Evolutionary conservation across 2,329 filamentous ascomycete species (phyloP), one percentile per base, ranked within the genome.

Genomic region (Alternaria angustiovoidea): DNA sequence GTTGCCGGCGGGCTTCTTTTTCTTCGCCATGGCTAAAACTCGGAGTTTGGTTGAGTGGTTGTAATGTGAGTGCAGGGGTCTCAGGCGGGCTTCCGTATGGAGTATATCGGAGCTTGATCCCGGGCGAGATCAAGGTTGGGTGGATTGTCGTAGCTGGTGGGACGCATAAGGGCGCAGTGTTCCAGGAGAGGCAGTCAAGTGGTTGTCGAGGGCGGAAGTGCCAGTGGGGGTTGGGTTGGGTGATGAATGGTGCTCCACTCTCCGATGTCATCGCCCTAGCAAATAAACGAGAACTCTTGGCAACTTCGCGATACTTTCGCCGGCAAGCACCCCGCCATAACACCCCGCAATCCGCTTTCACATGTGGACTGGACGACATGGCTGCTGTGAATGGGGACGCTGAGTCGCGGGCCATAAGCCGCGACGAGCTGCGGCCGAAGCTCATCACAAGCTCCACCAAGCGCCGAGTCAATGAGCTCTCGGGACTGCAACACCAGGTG

Each of bases 1-100:
- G 79, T 97, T 98, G 32, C 90, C 87, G 26, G 88, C 87, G 56
- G 91, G 86, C 86, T 97, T 98, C 84, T 93, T 96, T 83, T 97
- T 97, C 82, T 96, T 97, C 80, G 91, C 90, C 91, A 94, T 94
- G 67, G 64, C 72, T 26, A 12, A 26, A 30, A 44, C 12, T 41
- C 30, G 28, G 41, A 24, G 22, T 28, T 18, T 42, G 34, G 36
- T 12, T 48, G 54, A 28, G 22, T 36, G 54, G 42, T 20, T n/a
- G 41, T 47, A 20, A 22, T 30, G 48, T 22, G 34, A 20, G 14
- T 16, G 41, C 34, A 49, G 14, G 53, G 63, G 52, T 57, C 57
- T 72, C 62, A 70, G 64, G 65, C 65, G 57, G 64, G 66, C 52
- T 58, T 64, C 61, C 59, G 71, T 77, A 76, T 76, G 55, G 75